Evolutionary conservation across 2,329 filamentous ascomycete genomes (phyloP), one percentile per base, ranked within the genome.

Genomic region (Xylaria sp.): DNA sequence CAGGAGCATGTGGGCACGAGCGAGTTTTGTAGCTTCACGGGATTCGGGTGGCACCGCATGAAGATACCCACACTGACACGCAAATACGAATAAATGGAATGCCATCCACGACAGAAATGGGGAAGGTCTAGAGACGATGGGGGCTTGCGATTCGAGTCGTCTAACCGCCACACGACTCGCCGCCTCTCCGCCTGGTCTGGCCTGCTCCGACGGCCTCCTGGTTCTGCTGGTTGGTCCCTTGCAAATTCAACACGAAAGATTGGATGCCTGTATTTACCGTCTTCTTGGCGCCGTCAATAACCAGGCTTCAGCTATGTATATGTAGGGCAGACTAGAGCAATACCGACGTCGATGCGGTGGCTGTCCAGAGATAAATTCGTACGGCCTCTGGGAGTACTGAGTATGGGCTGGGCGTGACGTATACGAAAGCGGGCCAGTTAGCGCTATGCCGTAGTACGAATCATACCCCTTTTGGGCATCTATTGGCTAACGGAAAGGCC

Each of bases 11-110:
- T 62, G 70, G 70, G 67, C 65, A 68, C 62, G 65, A 69, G 59
- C 61, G 69, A 67, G 71, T 71, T 72, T 72, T 72, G 71, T 72
- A 72, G 71, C 71, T 72, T 68, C 68, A 65, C 57, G 57, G 54
- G 56, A 57, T 53, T 43, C 49, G 51, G 58, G 63, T 60, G 56
- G 61, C 55, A 67, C 67, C 57, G 61, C 65, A 66, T 57, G 56
- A 56, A 57, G 38, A 65, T 68, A 68, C 54, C 66, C 66, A 66
- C 63, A 60, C 46, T 15, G 59, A 60, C 69, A 68, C 65, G 69
- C 68, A 69, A 61, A 72, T 72, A 73, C 71, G 71, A 73, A 71
- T 63, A 67, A 67, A 66, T 70, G 70, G 70, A 70, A 71, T 71
- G 69, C 57, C 67, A 67, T 65, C 68, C 66, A 67, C 69, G 60